phyloP scores from a whole-genome alignment of 371 early-diverging fungal genomes.

The Syncephalastrum racemosum region DNA sequence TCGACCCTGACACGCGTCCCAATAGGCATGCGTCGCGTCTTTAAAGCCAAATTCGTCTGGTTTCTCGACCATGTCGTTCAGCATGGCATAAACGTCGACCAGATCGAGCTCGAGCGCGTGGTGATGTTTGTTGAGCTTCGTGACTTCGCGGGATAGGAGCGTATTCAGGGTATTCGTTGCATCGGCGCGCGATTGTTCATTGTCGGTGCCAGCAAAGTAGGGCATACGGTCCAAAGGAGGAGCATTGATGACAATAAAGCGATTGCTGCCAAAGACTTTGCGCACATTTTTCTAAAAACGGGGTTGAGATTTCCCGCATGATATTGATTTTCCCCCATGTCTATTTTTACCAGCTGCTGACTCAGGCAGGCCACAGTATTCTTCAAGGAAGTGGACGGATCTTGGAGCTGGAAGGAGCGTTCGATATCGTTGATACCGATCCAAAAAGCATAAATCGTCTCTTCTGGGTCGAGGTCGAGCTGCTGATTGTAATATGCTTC shows the following conservation, averaged over 20 bases:
- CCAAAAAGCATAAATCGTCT: constrained; percentile 43
- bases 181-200: constrained; percentile 15
- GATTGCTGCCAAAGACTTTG: constrained; percentile 32
- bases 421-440: constrained; percentile 42
- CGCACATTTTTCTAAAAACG: constrained; percentile 22
- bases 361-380: constrained; percentile 34
- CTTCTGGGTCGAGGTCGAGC: constrained; percentile 29
- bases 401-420: constrained; percentile 15
- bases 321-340: background rate
- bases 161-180: constrained; percentile 29
- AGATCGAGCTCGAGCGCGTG: constrained; percentile 33
- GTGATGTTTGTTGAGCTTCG: constrained; percentile 28
- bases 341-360: constrained; percentile 30
- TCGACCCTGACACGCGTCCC: constrained; percentile 44
- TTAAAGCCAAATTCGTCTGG: constrained; percentile 33
- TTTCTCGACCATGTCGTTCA: constrained; percentile 28
- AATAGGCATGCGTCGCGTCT: constrained; percentile 36
- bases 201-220: constrained; percentile 20
- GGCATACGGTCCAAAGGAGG: constrained; percentile 45
- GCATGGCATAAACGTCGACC: constrained; percentile 27
- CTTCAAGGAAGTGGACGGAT: constrained; percentile 4
- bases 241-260: constrained; percentile 34
- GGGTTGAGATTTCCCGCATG: background rate
- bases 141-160: constrained; percentile 22
- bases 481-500: constrained; percentile 43